These are phyloP conservation scores for Chytriomyces sp. DNA, from an alignment of 192 early-diverging fungal species.

Conservation along the genomic window DNA sequence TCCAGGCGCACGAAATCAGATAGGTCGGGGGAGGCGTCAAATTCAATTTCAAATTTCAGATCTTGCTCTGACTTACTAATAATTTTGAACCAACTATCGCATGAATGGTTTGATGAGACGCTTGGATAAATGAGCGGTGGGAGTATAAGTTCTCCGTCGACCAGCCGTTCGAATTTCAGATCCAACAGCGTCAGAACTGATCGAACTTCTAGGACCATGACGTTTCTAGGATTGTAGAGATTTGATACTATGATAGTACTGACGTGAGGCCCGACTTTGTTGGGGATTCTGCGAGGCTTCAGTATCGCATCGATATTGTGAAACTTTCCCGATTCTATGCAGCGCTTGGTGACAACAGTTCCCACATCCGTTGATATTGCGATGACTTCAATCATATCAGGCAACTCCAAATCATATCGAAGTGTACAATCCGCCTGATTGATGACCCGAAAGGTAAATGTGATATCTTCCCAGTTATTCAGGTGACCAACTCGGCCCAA, in stretches of 20 bases:
- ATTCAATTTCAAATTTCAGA: slow-evolving; percentile 74
- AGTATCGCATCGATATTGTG: slow-evolving; percentile 61
- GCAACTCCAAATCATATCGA: slow-evolving; percentile 57
- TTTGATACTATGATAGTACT: slow-evolving; percentile 65
- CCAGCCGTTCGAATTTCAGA: slow-evolving; percentile 72
- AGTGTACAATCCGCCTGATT: slow-evolving; percentile 70
- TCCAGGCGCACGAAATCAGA: slow-evolving; percentile 66
- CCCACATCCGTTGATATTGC: neutral
- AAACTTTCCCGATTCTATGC: slow-evolving; percentile 28
- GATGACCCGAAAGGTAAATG: slow-evolving; percentile 61
- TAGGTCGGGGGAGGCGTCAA: slow-evolving; percentile 63
- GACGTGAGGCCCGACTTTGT: slow-evolving; percentile 48
- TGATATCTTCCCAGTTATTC: slow-evolving; percentile 68
- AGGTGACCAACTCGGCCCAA: slow-evolving; percentile 78
- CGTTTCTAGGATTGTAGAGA: slow-evolving; percentile 66
- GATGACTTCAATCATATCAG: slow-evolving; percentile 52
- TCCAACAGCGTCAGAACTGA: slow-evolving; percentile 71
- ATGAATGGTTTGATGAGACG: slow-evolving; percentile 52
- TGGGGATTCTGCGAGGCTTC: slow-evolving; percentile 63
- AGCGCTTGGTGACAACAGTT: slow-evolving; percentile 25
- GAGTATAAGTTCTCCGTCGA: slow-evolving; percentile 65
- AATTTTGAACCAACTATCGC: slow-evolving; percentile 84
- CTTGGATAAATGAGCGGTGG: slow-evolving; percentile 73
- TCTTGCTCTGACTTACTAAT: slow-evolving; percentile 76
- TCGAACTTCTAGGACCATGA: slow-evolving; percentile 51